Base-by-base conservation (phyloP, 352 stramenopile species). In the Phytophthora megakarya region DNA sequence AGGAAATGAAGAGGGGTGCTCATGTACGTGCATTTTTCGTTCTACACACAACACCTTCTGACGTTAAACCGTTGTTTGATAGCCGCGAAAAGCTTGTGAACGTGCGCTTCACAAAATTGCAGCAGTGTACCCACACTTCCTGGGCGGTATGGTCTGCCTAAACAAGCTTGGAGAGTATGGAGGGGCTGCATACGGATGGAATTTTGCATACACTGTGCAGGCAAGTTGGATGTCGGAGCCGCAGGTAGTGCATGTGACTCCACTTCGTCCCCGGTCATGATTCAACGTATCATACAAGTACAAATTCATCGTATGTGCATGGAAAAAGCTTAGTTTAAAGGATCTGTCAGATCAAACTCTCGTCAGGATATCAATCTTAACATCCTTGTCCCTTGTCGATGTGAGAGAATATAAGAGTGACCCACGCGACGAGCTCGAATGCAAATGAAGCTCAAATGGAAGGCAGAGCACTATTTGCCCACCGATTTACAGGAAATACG, bases 401-500 rank as follows among this genome's bases (percentile, higher is more conserved):
- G 61, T 77, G 63, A 68, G 63, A 76, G 64, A 72, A 48, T 67
- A 58, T 65, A 65, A 59, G 61, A 72, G 50, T 48, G 43, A 67
- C 54, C 53, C 42, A 53, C 64, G 48, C 60, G 52, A 44, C 30
- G 28, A 73, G 44, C 66, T 71, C 28, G 26, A 56, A 51, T 52
- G 47, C 44, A 74, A 72, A 58, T 58, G 33, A 70, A 69, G 30
- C 30, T 35, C 30, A 35, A 35, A 11, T 35, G 8, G 30, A 5
- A 35, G 30, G 8, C 30, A 35, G 30, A 15, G 30, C 30, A 35
- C 30, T 59, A 54, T 44, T 37, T 39, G 19, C 21, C 56, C 56
- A 35, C 53, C 58, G 75, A 37, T 70, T 76, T 93, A 95, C 81
- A 95, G 71, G 74, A 95, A 95, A 70, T 95, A 95, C 44, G 86